phyloP scores from a whole-genome alignment of 768 basidiomycete species.

The Mycena belliarum region DNA sequence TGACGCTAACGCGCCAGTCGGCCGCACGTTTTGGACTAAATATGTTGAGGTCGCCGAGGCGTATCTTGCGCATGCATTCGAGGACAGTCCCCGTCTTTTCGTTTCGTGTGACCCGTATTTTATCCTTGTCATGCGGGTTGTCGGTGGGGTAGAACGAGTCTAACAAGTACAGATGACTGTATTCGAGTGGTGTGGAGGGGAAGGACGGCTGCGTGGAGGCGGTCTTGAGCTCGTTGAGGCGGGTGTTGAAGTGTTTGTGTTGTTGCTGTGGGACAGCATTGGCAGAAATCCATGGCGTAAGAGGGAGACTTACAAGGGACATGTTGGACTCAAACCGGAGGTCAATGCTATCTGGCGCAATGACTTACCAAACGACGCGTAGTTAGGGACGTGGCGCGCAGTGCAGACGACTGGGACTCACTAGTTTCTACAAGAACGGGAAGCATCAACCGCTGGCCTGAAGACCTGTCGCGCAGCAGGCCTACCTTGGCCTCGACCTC shows the following conservation, averaged over 20 bases:
- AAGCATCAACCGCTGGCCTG: constrained; percentile 59
- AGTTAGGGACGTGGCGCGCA: constrained; percentile 5
- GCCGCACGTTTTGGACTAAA: constrained; percentile 77
- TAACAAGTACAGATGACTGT: constrained; percentile 74
- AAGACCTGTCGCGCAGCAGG: constrained; percentile 57
- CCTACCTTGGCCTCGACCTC: constrained; percentile 95
- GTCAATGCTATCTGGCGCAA: constrained; percentile 60
- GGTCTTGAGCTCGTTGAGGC: constrained; percentile 81
- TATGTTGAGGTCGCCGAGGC: constrained; percentile 87
- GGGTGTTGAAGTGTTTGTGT: constrained; percentile 82
- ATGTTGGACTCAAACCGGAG: constrained; percentile 91
- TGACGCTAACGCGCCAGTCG: constrained; percentile 95
- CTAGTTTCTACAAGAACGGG: constrained; percentile 86
- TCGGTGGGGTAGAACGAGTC: constrained; percentile 75
- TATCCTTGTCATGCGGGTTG: constrained; percentile 43
- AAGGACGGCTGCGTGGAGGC: constrained; percentile 53
- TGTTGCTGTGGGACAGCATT: constrained; percentile 55
- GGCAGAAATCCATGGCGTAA: constrained; percentile 11
- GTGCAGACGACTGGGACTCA: constrained; percentile 40
- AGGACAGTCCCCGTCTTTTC: constrained; percentile 66
- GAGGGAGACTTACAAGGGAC: constrained; percentile 63
- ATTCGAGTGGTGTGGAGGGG: constrained; percentile 61
- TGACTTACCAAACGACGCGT: constrained; percentile 48
- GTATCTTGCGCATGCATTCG: constrained; percentile 75
- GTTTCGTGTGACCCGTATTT: constrained; percentile 83